Evolutionary conservation across 306 rosid species (phyloP).

Genomic region (Ziziphus jujuba): DNA sequence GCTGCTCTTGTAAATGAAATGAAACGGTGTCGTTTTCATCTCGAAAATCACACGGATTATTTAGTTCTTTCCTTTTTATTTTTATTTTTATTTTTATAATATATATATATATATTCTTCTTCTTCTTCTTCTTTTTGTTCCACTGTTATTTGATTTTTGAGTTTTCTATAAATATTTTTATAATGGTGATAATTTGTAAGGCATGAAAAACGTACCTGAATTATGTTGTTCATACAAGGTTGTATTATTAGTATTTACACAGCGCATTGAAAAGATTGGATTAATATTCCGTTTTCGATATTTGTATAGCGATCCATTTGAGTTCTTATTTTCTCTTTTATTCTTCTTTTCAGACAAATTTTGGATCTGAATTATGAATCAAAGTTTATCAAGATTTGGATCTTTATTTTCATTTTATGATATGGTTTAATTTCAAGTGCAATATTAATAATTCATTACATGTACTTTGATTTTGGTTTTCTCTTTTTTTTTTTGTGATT

Average conservation of each 20-base stretch:
- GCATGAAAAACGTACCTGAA: too few relatives aligned
- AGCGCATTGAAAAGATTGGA: too few relatives aligned
- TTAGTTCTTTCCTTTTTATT: neutral
- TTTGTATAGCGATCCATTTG: too few relatives aligned
- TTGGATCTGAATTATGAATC: slow-evolving; percentile 23
- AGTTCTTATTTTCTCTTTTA: too few relatives aligned
- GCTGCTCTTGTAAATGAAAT: slow-evolving; percentile 56
- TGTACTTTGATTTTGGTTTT: neutral
- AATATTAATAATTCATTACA: neutral
- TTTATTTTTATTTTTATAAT: too few relatives aligned
- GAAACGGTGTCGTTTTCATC: neutral
- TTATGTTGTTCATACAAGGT: too few relatives aligned
- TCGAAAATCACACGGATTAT: neutral
- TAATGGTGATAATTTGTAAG: neutral
- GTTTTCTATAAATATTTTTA: neutral
- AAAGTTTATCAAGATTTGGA: neutral
- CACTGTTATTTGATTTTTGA: neutral
- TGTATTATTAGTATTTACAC: too few relatives aligned
- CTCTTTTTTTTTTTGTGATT: neutral
- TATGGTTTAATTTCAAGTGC: neutral
- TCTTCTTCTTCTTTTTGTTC: neutral
- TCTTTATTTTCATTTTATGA: neutral
- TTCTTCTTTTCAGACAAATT: slow-evolving; percentile 13
- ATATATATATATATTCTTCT: too few relatives aligned
- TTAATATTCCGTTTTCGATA: too few relatives aligned